Evolutionary conservation across 345 rosid species (phyloP), one percentile per base, ranked within the genome.

Genomic region (Salix dunnii): DNA sequence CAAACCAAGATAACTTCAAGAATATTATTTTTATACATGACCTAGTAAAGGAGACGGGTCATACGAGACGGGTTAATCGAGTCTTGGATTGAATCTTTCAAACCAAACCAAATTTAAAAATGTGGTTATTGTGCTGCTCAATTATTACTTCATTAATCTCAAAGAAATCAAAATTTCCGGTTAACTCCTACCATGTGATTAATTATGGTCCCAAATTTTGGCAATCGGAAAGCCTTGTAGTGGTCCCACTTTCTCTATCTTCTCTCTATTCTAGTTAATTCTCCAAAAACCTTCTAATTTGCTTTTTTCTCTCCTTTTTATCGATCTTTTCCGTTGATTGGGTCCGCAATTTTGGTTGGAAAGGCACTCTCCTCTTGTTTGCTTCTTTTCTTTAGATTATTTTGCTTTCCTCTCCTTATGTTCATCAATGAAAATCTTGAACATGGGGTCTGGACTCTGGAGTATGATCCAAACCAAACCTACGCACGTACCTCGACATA

Each of bases 11-110:
- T 38, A 38, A 38, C 2, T 8, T 2, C 2, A 38, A 38, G 2
- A 38, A 38, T 7, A 1, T 38, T 38, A 7, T 38, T 38, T 8
- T 38, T 7, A 38, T 2, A 38, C 42, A 8, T 2, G 11, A 8
- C 0, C 0, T 38, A 6, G 42, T 8, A 11, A 7, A 8, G 11
- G 42, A 38, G 8, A 1, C 0, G 11, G 42, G 2, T 0, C 0
- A 2, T 38, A 38, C 10, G 42, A 38, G 9, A 8, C 2, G 11
- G 11, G 42, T 2, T 0, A 2, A 38, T 38, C 2, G 11, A 38
- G 42, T 8, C 42, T 38, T 11, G 10, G 42, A 38, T 38, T 7
- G 42, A 33, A 33, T 33, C 6, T 33, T 33, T 5, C 36, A 33
- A 33, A 33, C 36, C 36, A 33, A 33, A 33, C 36, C 36, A 33